phyloP scores from a whole-genome alignment of 1,284 basidiomycete species.

The Ustilago cynodontis region DNA sequence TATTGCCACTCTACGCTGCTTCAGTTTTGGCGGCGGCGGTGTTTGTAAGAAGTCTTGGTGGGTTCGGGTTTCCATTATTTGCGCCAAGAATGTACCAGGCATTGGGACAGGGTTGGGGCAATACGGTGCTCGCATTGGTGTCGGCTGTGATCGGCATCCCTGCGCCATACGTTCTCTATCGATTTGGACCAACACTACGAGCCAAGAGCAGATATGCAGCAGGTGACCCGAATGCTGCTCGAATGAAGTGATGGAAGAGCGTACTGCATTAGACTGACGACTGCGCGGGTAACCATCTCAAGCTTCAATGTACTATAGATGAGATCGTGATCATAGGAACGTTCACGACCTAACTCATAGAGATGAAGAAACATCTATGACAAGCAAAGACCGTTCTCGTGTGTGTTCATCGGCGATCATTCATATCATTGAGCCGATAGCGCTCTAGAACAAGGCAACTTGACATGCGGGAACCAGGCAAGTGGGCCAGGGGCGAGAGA shows the following conservation, averaged over 20 bases:
- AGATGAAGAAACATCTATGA: too few species aligned
- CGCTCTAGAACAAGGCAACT: too few species aligned
- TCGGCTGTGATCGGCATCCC: constrained; percentile 66
- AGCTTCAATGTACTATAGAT: neutral
- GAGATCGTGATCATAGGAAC: neutral
- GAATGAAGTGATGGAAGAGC: constrained; percentile 13
- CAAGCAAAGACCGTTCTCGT: too few species aligned
- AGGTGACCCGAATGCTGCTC: constrained; percentile 19
- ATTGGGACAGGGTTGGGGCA: constrained; percentile 68
- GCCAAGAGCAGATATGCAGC: constrained; percentile 57
- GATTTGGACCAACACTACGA: constrained; percentile 55
- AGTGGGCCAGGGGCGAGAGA: neutral
- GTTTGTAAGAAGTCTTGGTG: constrained; percentile 63
- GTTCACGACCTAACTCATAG: neutral
- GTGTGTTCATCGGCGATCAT: too few species aligned
- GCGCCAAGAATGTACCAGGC: constrained; percentile 59
- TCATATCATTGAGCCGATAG: neutral
- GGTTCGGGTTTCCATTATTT: constrained; percentile 67
- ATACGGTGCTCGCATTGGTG: constrained; percentile 65
- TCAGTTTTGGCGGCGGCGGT: constrained; percentile 64
- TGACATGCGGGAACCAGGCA: neutral
- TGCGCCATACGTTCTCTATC: constrained; percentile 56
- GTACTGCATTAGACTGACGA: neutral
- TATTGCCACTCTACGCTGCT: constrained; percentile 67
- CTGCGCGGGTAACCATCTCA: neutral